phyloP scores from a whole-genome alignment of 805 yeast species.

The Wickerhamomyces queroliae region DNA sequence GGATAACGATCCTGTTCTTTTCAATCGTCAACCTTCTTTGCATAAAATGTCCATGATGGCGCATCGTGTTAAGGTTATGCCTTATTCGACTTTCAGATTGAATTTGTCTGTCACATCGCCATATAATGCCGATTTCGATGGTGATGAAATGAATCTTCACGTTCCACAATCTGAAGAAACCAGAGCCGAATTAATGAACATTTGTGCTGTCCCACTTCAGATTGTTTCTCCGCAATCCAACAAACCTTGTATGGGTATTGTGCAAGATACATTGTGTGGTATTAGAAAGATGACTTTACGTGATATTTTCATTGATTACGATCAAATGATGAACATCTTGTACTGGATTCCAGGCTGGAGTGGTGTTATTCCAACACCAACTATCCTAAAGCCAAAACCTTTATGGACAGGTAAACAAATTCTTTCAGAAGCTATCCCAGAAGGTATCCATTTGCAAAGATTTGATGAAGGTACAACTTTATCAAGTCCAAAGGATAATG shows the following conservation, averaged over 20 bases:
- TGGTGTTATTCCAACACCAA: conserved; percentile 95
- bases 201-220: conserved; percentile 96
- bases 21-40: conserved; percentile 98
- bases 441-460: conserved; percentile 91
- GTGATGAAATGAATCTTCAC: conserved; percentile 99
- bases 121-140: conserved; percentile 99
- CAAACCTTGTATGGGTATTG: conserved; percentile 99
- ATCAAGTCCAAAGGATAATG: conserved; percentile 84
- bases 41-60: conserved; percentile 99
- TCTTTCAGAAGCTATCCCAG: conserved; percentile 87
- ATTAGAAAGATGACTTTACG: conserved; percentile 91
- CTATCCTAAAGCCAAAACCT: conserved; percentile 89
- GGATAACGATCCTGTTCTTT: conserved; percentile 96
- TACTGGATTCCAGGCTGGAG: conserved; percentile 99
- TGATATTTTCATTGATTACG: conserved; percentile 83
- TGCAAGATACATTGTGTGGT: conserved; percentile 98
- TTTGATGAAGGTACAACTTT: conserved; percentile 85
- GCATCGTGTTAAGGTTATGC: conserved; percentile 97
- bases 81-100: conserved; percentile 94
- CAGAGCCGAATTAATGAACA: conserved; percentile 89
- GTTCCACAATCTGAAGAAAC: conserved; percentile 99
- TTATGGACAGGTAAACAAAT: conserved; percentile 97
- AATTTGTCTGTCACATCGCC: conserved; percentile 97
- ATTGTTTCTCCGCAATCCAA: conserved; percentile 98
- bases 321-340: conserved; percentile 92